These are phyloP conservation scores for Hanseniaspora mollemarum DNA, from an alignment of 805 yeast species.

Conservation along the genomic window DNA sequence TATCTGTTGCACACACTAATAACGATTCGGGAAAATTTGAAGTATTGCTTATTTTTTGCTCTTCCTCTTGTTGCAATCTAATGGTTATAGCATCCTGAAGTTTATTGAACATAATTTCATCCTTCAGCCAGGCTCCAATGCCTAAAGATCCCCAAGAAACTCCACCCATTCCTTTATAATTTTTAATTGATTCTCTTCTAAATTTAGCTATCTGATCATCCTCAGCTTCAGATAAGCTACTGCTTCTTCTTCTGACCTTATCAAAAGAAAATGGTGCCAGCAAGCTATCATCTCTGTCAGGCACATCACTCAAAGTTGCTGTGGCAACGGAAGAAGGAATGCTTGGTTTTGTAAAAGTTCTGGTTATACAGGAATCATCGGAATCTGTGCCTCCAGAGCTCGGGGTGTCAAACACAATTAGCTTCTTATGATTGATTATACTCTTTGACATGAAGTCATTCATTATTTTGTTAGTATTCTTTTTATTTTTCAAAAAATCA, in stretches of 20 bases:
- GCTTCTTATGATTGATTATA: background rate
- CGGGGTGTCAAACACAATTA: background rate
- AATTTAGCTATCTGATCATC: constrained; percentile 33
- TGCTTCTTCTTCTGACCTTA: background rate
- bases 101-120: constrained; percentile 62
- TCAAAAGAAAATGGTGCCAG: background rate
- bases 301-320: background rate
- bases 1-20: constrained; percentile 18
- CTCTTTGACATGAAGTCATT: background rate
- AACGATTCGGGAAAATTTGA: constrained; percentile 2
- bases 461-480: background rate
- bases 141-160: constrained; percentile 94
- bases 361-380: constrained; percentile 4
- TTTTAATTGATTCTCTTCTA: constrained; percentile 85
- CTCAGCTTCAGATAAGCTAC: constrained; percentile 5
- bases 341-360: background rate
- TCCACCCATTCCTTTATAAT: constrained; percentile 96
- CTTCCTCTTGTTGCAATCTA: constrained; percentile 18
- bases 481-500: background rate
- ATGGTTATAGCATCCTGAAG: constrained; percentile 17
- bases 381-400: background rate
- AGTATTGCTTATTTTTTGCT: background rate
- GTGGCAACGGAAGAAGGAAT: background rate
- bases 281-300: background rate
- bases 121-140: constrained; percentile 91